Evolutionary conservation across 1,284 basidiomycete species (phyloP).

Genomic region (Psilocybe mexicana): DNA sequence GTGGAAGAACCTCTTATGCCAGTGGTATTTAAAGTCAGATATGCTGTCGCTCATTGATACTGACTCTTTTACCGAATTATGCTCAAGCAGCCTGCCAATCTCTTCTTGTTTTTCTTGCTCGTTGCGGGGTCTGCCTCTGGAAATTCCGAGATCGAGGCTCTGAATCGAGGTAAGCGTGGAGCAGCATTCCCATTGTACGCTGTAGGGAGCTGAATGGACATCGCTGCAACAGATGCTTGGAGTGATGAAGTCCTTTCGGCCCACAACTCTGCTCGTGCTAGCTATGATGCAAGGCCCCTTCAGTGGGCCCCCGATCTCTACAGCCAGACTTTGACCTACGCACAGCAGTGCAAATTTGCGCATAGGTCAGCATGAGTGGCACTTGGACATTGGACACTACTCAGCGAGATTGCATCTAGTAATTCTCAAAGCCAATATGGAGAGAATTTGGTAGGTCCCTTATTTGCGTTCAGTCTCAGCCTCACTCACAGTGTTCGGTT

Average conservation of each 20-base stretch:
- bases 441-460: conserved; percentile 20
- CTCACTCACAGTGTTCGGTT: not conserved
- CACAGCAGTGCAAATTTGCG: conserved; percentile 17
- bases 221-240: conserved; percentile 13
- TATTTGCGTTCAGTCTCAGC: not conserved
- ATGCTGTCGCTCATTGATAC: too few relatives aligned
- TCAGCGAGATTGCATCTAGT: not conserved
- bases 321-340: conserved; percentile 13
- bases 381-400: too few relatives aligned
- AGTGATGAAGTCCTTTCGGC: conserved; percentile 14
- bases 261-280: conserved; percentile 17
- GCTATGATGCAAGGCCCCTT: conserved; percentile 19
- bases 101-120: too few relatives aligned
- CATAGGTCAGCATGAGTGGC: conserved; percentile 17
- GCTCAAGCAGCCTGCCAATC: too few relatives aligned
- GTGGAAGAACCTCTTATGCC: too few relatives aligned
- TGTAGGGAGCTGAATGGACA: too few relatives aligned
- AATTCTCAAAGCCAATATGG: conserved; percentile 16
- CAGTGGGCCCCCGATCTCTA: conserved; percentile 21
- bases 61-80: too few relatives aligned
- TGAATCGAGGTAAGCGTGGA: too few relatives aligned
- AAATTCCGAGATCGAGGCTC: too few relatives aligned
- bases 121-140: too few relatives aligned
- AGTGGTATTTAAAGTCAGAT: too few relatives aligned
- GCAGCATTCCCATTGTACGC: too few relatives aligned